Base-by-base conservation (phyloP, 2,329 filamentous ascomycete genomes). In the Trichoderma pleuroti region DNA sequence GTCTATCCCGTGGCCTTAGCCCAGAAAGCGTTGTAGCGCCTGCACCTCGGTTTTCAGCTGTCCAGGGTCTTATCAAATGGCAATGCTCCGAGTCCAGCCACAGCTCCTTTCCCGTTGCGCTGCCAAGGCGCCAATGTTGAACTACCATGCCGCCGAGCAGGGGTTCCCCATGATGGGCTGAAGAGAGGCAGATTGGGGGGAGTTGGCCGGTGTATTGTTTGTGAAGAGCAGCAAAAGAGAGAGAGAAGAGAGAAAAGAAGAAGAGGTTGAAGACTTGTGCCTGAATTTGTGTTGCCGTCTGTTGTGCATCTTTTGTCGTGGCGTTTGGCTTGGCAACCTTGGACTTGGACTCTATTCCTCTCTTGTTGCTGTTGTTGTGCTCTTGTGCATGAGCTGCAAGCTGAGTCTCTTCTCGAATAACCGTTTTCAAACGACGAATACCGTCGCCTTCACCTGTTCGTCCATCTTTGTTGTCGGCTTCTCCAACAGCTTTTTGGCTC, bases 61-160 rank as follows among this genome's bases (percentile, higher is more conserved):
- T 49, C 70, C 54, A 68, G 70, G 70, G 66, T 68, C 61, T 60
- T 18, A 24, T 71, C 70, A 71, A 69, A 71, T 71, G 34, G 57
- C 46, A 42, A 57, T 12, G 42, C 66, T 32, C 46, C 70, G 36
- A 46, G 12, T 54, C 54, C 59, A 57, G 66, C 42, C 52, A 26
- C 60, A 36, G 54, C 57, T 46, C 65, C 39, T 49, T 28, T 59
- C 34, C 68, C 36, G 56, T 34, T 21, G 59, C 57, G 59, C 28
- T 36, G 70, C 66, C 66, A 64, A 64, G 70, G 34, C 65, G 52
- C 65, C 49, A 39, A n/a, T 32, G 65, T 34, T 56, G 18, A 61
- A 46, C 28, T 57, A 62, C 34, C 60, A 42, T 70, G 60, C 52
- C 54, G 36, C 39, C 10, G n/a, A 57, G 42, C 54, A 68, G 66